Evolutionary conservation across 345 rosid species (phyloP).

Genomic region (Lumnitzera littorea): DNA sequence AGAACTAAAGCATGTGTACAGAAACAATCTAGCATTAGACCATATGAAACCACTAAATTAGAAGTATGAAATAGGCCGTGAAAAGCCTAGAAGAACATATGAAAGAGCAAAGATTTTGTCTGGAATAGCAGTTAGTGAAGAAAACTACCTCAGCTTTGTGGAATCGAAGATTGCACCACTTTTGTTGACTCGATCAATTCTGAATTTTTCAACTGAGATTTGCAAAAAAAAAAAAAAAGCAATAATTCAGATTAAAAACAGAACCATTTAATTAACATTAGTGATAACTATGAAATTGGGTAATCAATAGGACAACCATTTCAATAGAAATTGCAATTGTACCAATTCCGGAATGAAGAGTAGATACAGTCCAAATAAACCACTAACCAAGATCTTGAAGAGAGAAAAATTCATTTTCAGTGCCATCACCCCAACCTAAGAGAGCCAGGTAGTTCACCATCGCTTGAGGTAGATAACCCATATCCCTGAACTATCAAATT

Average conservation of each 20-base stretch:
- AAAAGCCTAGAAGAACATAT: neutral
- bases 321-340: no score
- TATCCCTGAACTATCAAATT: slow-evolving; percentile 64
- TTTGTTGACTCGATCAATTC: slow-evolving; percentile 80
- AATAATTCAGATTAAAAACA: slow-evolving; percentile 11
- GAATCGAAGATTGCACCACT: slow-evolving; percentile 85
- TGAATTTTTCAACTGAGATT: slow-evolving; percentile 70
- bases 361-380: neutral
- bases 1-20: no score
- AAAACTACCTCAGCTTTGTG: slow-evolving; percentile 69
- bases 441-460: slow-evolving; percentile 95
- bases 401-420: slow-evolving; percentile 88
- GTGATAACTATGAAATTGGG: no score
- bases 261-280: no score
- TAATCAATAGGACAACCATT: no score
- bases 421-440: slow-evolving; percentile 99
- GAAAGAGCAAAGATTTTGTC: neutral
- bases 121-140: neutral
- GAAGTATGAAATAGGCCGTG: no score
- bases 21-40: no score
- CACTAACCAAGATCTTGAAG: slow-evolving; percentile 73
- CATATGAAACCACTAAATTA: no score
- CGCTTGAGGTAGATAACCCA: slow-evolving; percentile 90
- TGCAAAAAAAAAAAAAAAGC: slow-evolving; percentile 9
- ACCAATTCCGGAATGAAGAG: no score